phyloP scores from a whole-genome alignment of 306 rosid genomes.

The Spatholobus suberectus region DNA sequence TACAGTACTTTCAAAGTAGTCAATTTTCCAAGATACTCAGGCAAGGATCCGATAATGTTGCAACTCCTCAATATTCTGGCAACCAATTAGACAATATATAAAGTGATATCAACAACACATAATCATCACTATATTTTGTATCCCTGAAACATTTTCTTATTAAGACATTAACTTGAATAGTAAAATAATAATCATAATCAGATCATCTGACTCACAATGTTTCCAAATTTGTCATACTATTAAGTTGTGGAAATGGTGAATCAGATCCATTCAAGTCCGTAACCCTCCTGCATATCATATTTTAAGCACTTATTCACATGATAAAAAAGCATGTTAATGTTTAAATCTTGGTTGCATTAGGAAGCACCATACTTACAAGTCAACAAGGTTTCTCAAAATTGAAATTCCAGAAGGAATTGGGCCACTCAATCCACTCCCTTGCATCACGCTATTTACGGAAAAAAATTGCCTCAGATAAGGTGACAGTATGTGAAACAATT shows the following conservation, averaged over 20 bases:
- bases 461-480: slow-evolving; percentile 13
- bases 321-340: not conserved
- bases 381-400: slow-evolving; percentile 45
- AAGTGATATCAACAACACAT: not conserved
- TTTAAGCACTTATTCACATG: not conserved
- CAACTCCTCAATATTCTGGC: slow-evolving; percentile 71
- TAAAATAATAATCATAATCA: not conserved
- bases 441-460: slow-evolving; percentile 44
- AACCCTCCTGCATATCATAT: slow-evolving; percentile 62
- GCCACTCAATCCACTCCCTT: slow-evolving; percentile 77
- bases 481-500: not conserved
- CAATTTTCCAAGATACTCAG: slow-evolving; percentile 49
- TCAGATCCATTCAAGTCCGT: slow-evolving; percentile 64
- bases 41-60: slow-evolving; percentile 57
- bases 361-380: slow-evolving; percentile 58
- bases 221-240: slow-evolving; percentile 43
- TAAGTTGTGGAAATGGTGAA: slow-evolving; percentile 60
- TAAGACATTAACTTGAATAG: not conserved
- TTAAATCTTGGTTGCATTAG: not conserved
- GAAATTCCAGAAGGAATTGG: slow-evolving; percentile 73
- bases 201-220: slow-evolving; percentile 55
- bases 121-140: not conserved
- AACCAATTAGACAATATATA: slow-evolving; percentile 22
- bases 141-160: not conserved
- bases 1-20: slow-evolving; percentile 48